Percentiles rank a stretch among this genome's conserved stretches.
Evolutionary conservation across 2,329 filamentous ascomycete genomes (phyloP).

Genomic region (Monosporascus cannonballus): DNA sequence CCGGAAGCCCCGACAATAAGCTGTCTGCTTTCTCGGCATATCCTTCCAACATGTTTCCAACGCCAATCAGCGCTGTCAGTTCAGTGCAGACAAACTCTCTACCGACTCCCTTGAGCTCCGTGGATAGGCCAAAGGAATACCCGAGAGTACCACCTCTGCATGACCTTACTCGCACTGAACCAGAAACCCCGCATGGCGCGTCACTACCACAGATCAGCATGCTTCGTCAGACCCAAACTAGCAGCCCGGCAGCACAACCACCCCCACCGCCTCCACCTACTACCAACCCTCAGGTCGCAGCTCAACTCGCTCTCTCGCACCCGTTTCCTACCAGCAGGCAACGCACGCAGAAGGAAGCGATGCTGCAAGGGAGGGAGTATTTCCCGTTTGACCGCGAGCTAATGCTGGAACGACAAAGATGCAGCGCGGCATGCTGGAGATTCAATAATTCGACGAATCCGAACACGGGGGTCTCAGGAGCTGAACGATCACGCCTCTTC

Average conservation of each 20-base stretch:
- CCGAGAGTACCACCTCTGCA: constrained; percentile 55
- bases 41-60: constrained; percentile 51
- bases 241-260: constrained; percentile 36
- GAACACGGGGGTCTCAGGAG: constrained; percentile 60
- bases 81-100: constrained; percentile 19
- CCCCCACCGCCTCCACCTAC: constrained; percentile 26
- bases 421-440: constrained; percentile 71
- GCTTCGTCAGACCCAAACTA: constrained; percentile 43
- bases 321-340: constrained; percentile 35
- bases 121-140: constrained; percentile 46
- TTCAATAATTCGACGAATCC: constrained; percentile 84
- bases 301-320: constrained; percentile 54
- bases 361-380: constrained; percentile 76
- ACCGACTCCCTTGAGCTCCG: constrained; percentile 22
- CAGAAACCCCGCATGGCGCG: constrained; percentile 47
- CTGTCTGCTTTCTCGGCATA: constrained; percentile 50
- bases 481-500: constrained; percentile 65
- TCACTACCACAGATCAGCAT: constrained; percentile 53
- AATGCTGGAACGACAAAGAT: constrained; percentile 76
- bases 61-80: constrained; percentile 52
- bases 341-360: constrained; percentile 79
- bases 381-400: constrained; percentile 73
- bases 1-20: constrained; percentile 55
- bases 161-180: constrained; percentile 50
- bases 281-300: constrained; percentile 47